Conservation (phyloP, 305 asterid genomes). For the Lippia alba region DNA sequence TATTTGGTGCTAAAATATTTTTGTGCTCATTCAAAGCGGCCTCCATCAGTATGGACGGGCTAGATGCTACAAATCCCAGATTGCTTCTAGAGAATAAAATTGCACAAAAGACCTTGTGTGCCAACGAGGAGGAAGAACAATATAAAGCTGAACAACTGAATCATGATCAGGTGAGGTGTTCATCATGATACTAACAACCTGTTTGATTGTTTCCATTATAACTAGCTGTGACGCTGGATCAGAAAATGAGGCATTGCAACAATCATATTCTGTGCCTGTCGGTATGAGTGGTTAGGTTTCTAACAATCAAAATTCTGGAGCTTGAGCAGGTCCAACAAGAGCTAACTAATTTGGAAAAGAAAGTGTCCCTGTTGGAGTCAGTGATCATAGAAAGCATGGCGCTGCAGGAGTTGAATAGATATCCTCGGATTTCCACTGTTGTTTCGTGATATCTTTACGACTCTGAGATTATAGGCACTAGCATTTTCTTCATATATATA, state of each 20-base stretch:
- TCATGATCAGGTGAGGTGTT: conserved; percentile 55
- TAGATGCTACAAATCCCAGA: conserved; percentile 44
- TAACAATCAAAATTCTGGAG: conserved; percentile 30
- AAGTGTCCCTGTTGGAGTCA: conserved; percentile 57
- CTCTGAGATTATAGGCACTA: conserved; percentile 2
- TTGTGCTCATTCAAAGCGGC: conserved; percentile 43
- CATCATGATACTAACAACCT: conserved; percentile 22
- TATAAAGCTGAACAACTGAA: conserved; percentile 53
- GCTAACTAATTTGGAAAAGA: conserved; percentile 57
- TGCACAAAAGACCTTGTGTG: conserved; percentile 48
- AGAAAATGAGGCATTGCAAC: conserved; percentile 8
- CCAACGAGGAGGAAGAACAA: conserved; percentile 56
- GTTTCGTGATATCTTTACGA: conserved; percentile 22
- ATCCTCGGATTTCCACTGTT: conserved; percentile 56
- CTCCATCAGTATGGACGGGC: conserved; percentile 33
- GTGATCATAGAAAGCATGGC: conserved; percentile 57
- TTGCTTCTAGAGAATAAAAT: conserved; percentile 51
- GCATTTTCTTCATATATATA: background rate
- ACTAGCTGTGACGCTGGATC: conserved; percentile 20
- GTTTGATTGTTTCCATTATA: conserved; percentile 7
- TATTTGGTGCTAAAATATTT: conserved; percentile 31
- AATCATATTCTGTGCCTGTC: conserved; percentile 22
- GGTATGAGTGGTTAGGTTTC: background rate
- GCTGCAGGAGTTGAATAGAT: conserved; percentile 76
- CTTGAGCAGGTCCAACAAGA: conserved; percentile 62